A percentile compares a stretch with the other conserved stretches of the same genome.
Evolutionary conservation across 1,139 yeast genomes (phyloP).

Genomic region (Candida buenavistaensis): DNA sequence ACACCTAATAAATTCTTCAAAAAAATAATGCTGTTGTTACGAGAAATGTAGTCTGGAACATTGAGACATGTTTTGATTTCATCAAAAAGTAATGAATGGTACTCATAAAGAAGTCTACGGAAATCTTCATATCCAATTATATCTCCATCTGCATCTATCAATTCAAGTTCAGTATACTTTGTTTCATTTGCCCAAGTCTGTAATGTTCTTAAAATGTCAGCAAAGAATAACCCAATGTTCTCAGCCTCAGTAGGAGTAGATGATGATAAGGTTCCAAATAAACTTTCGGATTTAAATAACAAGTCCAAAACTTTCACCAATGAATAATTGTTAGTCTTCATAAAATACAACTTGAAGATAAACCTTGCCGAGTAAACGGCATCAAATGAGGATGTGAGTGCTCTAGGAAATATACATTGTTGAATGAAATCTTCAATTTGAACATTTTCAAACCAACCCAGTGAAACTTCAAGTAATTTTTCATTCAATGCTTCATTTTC

Average conservation of each 20-base stretch:
- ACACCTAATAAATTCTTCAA: slow-evolving; percentile 65
- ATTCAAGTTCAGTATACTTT: slow-evolving; percentile 14
- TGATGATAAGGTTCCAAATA: slow-evolving; percentile 65
- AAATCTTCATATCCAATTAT: slow-evolving; percentile 33
- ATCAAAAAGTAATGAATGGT: slow-evolving; percentile 53
- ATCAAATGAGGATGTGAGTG: slow-evolving; percentile 79
- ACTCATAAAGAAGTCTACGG: slow-evolving; percentile 47
- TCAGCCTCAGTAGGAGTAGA: slow-evolving; percentile 80
- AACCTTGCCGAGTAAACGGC: slow-evolving; percentile 73
- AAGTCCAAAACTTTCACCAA: slow-evolving; percentile 44
- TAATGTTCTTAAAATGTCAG: slow-evolving; percentile 52
- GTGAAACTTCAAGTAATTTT: slow-evolving; percentile 18
- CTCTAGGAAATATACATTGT: slow-evolving; percentile 75
- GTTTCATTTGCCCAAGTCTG: slow-evolving; percentile 40
- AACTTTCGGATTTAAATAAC: slow-evolving; percentile 50
- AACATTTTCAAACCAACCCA: slow-evolving; percentile 28
- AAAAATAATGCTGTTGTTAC: slow-evolving; percentile 79
- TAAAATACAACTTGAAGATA: slow-evolving; percentile 49
- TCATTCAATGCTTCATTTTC: slow-evolving; percentile 19
- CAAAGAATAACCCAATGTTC: slow-evolving; percentile 74
- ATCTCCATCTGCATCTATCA: slow-evolving; percentile 15
- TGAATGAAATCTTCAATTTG: slow-evolving; percentile 44
- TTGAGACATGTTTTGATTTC: slow-evolving; percentile 51
- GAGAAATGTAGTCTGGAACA: slow-evolving; percentile 70
- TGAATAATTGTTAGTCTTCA: slow-evolving; percentile 45